A percentile compares a stretch with the other conserved stretches of the same genome.
These are phyloP conservation scores for Paraphoma sp. DNA, from an alignment of 2,329 filamentous ascomycete species.

Conservation along the genomic window DNA sequence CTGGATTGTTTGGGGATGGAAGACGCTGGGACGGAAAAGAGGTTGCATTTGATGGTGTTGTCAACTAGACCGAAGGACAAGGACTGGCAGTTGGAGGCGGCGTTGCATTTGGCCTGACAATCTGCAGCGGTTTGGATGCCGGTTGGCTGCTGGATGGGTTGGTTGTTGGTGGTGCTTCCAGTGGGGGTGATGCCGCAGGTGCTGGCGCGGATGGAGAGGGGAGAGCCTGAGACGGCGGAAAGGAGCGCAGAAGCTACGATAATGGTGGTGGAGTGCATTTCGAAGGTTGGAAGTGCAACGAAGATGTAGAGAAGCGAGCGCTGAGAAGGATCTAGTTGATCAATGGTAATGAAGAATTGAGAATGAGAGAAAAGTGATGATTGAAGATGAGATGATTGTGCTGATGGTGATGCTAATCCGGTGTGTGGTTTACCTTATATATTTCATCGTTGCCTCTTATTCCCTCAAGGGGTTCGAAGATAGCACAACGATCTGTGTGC, in stretches of 20 bases:
- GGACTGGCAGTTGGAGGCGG: slow-evolving; percentile 16
- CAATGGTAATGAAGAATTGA: background rate
- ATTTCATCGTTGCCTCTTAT: background rate
- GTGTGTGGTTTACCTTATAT: background rate
- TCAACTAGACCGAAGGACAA: slow-evolving; percentile 23
- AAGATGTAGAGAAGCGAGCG: slow-evolving; percentile 5
- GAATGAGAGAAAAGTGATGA: background rate
- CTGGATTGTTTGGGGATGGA: slow-evolving; percentile 13
- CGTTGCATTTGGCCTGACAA: slow-evolving; percentile 14
- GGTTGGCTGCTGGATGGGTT: slow-evolving; percentile 12
- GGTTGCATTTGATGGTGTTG: slow-evolving; percentile 20
- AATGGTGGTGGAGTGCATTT: slow-evolving; percentile 19
- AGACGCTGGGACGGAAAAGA: slow-evolving; percentile 12
- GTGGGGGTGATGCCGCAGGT: slow-evolving; percentile 16
- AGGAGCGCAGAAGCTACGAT: slow-evolving; percentile 11
- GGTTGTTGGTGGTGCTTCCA: slow-evolving; percentile 11
- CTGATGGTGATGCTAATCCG: background rate
- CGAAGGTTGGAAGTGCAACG: slow-evolving; percentile 1
- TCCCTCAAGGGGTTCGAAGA: too few species aligned
- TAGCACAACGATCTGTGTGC: background rate
- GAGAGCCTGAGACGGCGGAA: slow-evolving; percentile 14
- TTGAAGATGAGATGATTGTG: background rate
- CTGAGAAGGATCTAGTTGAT: background rate
- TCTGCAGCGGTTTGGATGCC: slow-evolving; percentile 10
- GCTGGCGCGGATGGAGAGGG: slow-evolving; percentile 9